Base-by-base conservation (phyloP, 805 yeast genomes). In the Metschnikowia kunwiensis region DNA sequence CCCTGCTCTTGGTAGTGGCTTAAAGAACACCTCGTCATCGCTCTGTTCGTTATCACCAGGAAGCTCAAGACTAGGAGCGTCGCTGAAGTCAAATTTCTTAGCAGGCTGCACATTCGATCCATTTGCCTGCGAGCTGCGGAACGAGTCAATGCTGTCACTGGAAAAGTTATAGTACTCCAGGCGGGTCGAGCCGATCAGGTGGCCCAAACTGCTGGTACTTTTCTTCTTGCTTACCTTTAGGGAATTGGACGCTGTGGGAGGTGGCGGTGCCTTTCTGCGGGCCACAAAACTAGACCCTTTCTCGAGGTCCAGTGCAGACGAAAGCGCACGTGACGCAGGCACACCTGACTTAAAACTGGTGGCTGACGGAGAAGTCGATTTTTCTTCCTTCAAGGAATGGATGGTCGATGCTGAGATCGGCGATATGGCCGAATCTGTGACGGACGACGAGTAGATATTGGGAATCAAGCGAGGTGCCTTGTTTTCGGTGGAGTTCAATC, bases 71-170 rank as follows among this genome's bases (percentile, higher is more conserved):
- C 42, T 36, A 0, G 95, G 93, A 0, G 81, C 89, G 43, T 74
- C 80, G n/a, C 75, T 83, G 63, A 89, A 89, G 2, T 79, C 75
- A 21, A 87, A 74, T 2, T 69, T 74, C 50, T 84, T 85, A 46
- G 70, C 72, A n/a, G n/a, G n/a, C 60, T 84, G 85, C 11, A 77
- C 74, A 49, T 76, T 82, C 5, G 30, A 11, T 9, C 19, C 10
- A 5, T 27, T 3, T 4, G 20, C 31, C 18, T 30, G 36, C 8
- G 48, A 38, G 32, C 46, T 38, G 14, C 43, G 24, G 24, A 42
- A 32, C 4, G 49, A 45, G 28, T 30, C 42, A 13, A 38, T 30
- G 14, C 47, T 43, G 8, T 43, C 46, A 8, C 36, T 42, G 5
- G 46, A 38, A 4, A 38, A 24, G 2, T 38, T 38, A 18, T 30